Evolutionary conservation across 2,329 filamentous ascomycete species (phyloP), one percentile per base, ranked within the genome.

Genomic region (Celoporthe dispersa): DNA sequence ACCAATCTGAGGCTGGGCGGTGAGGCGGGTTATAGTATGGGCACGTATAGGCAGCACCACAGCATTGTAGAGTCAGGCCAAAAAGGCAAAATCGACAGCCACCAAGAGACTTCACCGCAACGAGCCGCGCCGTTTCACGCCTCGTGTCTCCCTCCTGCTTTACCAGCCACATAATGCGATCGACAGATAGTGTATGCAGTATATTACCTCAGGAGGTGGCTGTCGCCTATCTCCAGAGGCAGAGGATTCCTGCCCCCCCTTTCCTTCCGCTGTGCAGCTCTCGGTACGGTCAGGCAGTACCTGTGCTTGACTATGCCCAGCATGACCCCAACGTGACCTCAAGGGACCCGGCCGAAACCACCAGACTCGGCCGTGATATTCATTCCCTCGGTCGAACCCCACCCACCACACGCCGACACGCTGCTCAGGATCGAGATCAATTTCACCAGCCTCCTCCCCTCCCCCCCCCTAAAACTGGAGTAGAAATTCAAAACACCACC

Each of bases 341-440:
- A 2, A 22, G 19, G 19, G 28, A 28, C 22, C 59, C 59, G 59
- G 59, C 59, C 59, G 59, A 61, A 37, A 61, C 59, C 19, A 37
- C 59, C 59, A 61, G 59, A 61, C 59, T 61, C 59, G 59, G 59
- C 59, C 59, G 59, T 61, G 59, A 61, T 37, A 37, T 61, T 61
- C 59, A 33, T 16, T 55, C 25, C n/a, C n/a, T 55, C 12, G 11
- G n/a, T 55, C 25, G 51, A 28, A 8, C 51, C 25, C 51, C 12
- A 55, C 44, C 44, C 22, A 48, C 44, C 7, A 55, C 51, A 55
- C 25, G 51, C 25, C 16, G n/a, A 28, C n/a, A 5, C 37, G 7
- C 22, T 2, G 48, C 22, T 8, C 48, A n/a, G 8, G n/a, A 51
- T 51, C 48, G 48, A 51, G 48, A 51, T n/a, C 44, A n/a, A n/a